phyloP scores from a whole-genome alignment of 306 rosid genomes.

The Vachellia pachyceras region DNA sequence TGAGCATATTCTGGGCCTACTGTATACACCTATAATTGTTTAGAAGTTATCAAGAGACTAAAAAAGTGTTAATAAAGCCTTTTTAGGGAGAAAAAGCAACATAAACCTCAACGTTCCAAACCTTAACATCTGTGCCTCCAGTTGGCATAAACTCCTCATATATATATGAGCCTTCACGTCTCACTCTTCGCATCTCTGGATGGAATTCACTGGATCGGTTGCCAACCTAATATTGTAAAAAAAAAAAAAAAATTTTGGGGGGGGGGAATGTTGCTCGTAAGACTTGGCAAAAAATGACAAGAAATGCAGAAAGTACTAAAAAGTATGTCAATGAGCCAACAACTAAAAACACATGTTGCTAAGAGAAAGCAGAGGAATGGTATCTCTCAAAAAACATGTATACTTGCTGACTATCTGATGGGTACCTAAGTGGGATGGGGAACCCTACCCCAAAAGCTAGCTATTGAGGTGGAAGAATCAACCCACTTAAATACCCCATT shows the following conservation, averaged over 20 bases:
- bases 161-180: conserved; percentile 97
- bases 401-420: too few species aligned
- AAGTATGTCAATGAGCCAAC: conserved; percentile 34
- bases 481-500: too few species aligned
- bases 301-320: conserved; percentile 24
- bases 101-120: conserved; percentile 47
- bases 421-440: too few species aligned
- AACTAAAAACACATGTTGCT: conserved; percentile 17
- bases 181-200: conserved; percentile 93
- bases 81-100: conserved; percentile 7
- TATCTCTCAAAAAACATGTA: conserved; percentile 13
- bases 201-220: conserved; percentile 97
- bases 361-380: conserved; percentile 32
- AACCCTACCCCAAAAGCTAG: too few species aligned
- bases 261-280: conserved; percentile 31
- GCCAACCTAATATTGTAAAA: conserved; percentile 73
- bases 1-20: conserved; percentile 99
- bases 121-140: conserved; percentile 99
- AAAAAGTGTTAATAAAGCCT: background rate
- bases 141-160: conserved; percentile 98
- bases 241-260: too few species aligned
- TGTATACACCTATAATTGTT: conserved; percentile 81
- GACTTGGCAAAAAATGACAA: conserved; percentile 9
- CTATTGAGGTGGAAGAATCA: too few species aligned
- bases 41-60: conserved; percentile 24